These are phyloP conservation scores for Jatropha curcas DNA, from an alignment of 345 rosid species.

Conservation along the genomic window DNA sequence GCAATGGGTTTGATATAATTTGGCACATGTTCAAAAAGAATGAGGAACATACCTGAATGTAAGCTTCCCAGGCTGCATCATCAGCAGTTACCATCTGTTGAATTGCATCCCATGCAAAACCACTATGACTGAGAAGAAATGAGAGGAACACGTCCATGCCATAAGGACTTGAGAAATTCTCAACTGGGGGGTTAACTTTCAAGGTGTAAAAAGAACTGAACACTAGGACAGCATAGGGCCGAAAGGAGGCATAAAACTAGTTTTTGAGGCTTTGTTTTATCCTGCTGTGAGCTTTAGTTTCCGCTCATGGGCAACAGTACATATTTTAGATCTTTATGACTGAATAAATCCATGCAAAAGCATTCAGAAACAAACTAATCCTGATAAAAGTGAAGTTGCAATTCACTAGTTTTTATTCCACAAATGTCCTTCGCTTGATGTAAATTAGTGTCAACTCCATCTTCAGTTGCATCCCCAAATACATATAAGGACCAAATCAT, in stretches of 20 bases:
- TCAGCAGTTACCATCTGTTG: slow-evolving; percentile 52
- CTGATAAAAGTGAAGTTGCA: slow-evolving; percentile 8
- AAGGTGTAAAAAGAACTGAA: background rate
- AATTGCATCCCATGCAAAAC: slow-evolving; percentile 64
- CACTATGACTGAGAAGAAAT: slow-evolving; percentile 45
- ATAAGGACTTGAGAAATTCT: slow-evolving; percentile 1
- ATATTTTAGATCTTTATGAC: background rate
- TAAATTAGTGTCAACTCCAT: slow-evolving; percentile 28
- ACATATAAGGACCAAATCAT: slow-evolving; percentile 61
- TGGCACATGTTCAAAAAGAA: background rate
- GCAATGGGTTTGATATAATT: background rate
- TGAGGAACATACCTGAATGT: slow-evolving; percentile 46
- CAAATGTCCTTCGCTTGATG: slow-evolving; percentile 40
- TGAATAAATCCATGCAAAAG: background rate
- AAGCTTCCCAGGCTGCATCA: slow-evolving; percentile 58
- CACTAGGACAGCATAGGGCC: background rate
- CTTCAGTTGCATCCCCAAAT: slow-evolving; percentile 44
- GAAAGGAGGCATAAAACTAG: background rate
- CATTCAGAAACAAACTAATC: background rate
- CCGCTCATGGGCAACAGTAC: background rate
- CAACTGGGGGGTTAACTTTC: background rate
- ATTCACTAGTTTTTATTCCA: slow-evolving; percentile 42
- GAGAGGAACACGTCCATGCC: background rate
- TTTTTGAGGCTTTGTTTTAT: background rate
- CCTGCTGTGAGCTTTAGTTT: background rate